Evolutionary conservation across 179 eudicot species (phyloP).

Genomic region (Heliamphora pulchella): DNA sequence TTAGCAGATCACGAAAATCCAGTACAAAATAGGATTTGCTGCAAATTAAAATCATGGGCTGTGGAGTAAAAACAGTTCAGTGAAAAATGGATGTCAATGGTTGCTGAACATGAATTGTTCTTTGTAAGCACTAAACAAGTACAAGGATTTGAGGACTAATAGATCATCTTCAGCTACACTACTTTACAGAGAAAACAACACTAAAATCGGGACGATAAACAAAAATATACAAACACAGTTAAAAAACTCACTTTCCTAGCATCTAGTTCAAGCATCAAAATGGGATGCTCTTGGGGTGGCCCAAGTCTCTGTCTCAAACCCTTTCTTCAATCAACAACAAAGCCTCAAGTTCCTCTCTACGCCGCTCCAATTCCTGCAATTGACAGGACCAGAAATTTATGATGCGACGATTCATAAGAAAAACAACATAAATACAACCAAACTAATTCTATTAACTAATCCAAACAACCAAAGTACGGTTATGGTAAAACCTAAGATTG

Average conservation of each 20-base stretch:
- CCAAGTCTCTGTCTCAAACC: slow-evolving; percentile 14
- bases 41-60: background rate
- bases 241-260: background rate
- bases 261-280: background rate
- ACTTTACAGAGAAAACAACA: background rate
- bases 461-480: background rate
- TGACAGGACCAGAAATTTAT: background rate
- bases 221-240: background rate
- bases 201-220: background rate
- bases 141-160: background rate
- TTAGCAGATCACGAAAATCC: background rate
- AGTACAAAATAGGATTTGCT: background rate
- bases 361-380: slow-evolving; percentile 39
- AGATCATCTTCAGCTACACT: too few relatives aligned
- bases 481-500: too few relatives aligned
- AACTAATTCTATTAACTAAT: background rate
- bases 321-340: slow-evolving; percentile 32
- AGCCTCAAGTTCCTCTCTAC: slow-evolving; percentile 43
- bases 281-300: background rate
- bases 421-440: background rate
- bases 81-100: background rate
- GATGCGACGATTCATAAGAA: background rate
- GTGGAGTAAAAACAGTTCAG: background rate
- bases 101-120: background rate
- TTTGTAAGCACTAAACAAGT: background rate